These are phyloP conservation scores for Pyrrhoderma noxium DNA, from an alignment of 1,284 basidiomycete genomes.

Conservation along the genomic window DNA sequence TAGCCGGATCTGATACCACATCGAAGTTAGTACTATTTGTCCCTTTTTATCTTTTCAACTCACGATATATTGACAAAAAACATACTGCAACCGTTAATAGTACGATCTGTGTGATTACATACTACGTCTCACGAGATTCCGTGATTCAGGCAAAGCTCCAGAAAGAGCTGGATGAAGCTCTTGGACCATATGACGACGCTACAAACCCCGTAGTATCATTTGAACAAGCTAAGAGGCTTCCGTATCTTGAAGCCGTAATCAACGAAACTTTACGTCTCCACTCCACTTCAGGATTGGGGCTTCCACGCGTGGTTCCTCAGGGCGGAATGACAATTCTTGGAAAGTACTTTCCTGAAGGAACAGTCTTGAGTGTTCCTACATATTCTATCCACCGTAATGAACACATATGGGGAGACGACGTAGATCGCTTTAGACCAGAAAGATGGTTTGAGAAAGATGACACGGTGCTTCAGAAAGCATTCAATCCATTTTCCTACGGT, in stretches of 20 bases:
- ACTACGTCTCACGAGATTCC: conserved; percentile 69
- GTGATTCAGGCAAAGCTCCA: conserved; percentile 65
- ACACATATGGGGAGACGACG: conserved; percentile 70
- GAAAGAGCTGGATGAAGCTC: conserved; percentile 71
- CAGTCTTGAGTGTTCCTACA: conserved; percentile 65
- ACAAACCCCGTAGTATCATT: conserved; percentile 42
- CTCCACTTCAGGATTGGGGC: conserved; percentile 74
- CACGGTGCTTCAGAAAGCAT: conserved; percentile 54
- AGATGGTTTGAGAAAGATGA: conserved; percentile 71
- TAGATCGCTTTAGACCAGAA: conserved; percentile 71
- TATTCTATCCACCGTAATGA: conserved; percentile 75
- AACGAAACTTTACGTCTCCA: conserved; percentile 78
- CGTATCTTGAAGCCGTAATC: conserved; percentile 77
- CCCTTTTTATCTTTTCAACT: not conserved
- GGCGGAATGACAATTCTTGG: conserved; percentile 58
- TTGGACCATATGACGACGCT: conserved; percentile 44
- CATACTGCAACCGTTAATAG: conserved; percentile 28
- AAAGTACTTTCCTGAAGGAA: conserved; percentile 59
- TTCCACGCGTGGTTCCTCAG: conserved; percentile 70
- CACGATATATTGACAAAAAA: not conserved
- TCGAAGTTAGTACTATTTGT: conserved; percentile 56
- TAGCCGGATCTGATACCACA: conserved; percentile 53
- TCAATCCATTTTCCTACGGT: conserved; percentile 71
- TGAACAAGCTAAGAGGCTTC: conserved; percentile 60
- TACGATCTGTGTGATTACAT: conserved; percentile 81